phyloP scores from a whole-genome alignment of 768 basidiomycete genomes.

The Clitopilus passeckerianus region DNA sequence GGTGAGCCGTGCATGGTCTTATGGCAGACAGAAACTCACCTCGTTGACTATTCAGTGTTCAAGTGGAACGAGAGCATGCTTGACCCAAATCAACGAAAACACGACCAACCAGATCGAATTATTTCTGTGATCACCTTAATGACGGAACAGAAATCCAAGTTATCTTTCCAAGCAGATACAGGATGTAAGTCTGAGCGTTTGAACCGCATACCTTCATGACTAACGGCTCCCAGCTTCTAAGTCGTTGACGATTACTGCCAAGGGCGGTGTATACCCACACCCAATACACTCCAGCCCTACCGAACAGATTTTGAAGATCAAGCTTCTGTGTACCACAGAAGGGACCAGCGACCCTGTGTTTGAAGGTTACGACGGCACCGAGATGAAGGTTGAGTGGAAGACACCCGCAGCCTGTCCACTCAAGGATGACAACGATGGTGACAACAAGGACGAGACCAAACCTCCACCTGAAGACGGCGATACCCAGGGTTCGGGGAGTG shows the following conservation, averaged over 20 bases:
- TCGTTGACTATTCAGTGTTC: conserved; percentile 46
- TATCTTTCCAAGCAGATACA: conserved; percentile 22
- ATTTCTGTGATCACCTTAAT: conserved; percentile 76
- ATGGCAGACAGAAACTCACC: conserved; percentile 6
- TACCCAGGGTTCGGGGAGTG: conserved; percentile 53
- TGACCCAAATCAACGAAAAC: conserved; percentile 65
- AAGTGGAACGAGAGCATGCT: conserved; percentile 65
- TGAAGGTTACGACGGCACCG: conserved; percentile 53
- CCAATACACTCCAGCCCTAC: conserved; percentile 34
- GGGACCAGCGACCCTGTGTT: conserved; percentile 40
- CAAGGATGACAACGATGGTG: conserved; percentile 13
- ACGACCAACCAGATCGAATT: conserved; percentile 50
- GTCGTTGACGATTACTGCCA: conserved; percentile 50
- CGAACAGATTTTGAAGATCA: conserved; percentile 57
- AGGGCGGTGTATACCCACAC: conserved; percentile 59
- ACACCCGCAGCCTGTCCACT: conserved; percentile 54
- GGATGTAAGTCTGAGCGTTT: conserved; percentile 29
- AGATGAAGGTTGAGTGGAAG: conserved; percentile 57
- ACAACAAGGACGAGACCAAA: conserved; percentile 11
- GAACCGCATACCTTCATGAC: conserved; percentile 8
- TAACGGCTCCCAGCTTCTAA: conserved; percentile 36
- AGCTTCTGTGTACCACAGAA: conserved; percentile 49
- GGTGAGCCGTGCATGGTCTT: conserved; percentile 36
- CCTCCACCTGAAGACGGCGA: conserved; percentile 17
- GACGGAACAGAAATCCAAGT: conserved; percentile 27